Evolutionary conservation across 2,329 filamentous ascomycete species (phyloP).

Genomic region (Aspergillaceae sp.): DNA sequence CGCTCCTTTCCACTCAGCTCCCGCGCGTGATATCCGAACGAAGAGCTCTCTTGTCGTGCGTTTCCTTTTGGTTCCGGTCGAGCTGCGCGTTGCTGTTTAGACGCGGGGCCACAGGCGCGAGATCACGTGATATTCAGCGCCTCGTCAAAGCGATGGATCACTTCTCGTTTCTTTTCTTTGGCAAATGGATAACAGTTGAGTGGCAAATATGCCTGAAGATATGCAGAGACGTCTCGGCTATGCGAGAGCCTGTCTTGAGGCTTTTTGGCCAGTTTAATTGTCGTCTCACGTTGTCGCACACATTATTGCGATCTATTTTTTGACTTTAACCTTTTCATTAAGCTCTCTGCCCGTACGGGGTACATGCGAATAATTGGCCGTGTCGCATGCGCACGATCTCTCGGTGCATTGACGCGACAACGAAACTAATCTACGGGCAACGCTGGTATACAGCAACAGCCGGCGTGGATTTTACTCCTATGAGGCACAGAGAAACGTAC

Average conservation of each 20-base stretch:
- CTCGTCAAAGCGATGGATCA: background rate
- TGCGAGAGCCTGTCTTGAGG: background rate
- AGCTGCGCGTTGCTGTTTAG: background rate
- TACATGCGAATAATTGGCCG: no score
- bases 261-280: background rate
- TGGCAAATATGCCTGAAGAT: background rate
- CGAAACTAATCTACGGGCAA: no score
- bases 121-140: background rate
- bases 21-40: background rate
- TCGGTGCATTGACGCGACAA: no score
- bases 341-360: no score
- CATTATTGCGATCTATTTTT: background rate
- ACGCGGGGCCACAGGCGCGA: slow-evolving; percentile 1
- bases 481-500: background rate
- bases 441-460: background rate
- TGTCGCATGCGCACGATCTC: no score
- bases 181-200: background rate
- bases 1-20: background rate
- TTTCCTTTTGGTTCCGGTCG: background rate
- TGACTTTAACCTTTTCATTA: background rate
- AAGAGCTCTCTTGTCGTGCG: background rate
- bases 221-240: background rate
- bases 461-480: background rate
- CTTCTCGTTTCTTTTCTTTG: background rate
- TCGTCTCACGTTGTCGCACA: background rate